phyloP scores from a whole-genome alignment of 2,329 filamentous ascomycete species.

The Esteya vermicola region DNA sequence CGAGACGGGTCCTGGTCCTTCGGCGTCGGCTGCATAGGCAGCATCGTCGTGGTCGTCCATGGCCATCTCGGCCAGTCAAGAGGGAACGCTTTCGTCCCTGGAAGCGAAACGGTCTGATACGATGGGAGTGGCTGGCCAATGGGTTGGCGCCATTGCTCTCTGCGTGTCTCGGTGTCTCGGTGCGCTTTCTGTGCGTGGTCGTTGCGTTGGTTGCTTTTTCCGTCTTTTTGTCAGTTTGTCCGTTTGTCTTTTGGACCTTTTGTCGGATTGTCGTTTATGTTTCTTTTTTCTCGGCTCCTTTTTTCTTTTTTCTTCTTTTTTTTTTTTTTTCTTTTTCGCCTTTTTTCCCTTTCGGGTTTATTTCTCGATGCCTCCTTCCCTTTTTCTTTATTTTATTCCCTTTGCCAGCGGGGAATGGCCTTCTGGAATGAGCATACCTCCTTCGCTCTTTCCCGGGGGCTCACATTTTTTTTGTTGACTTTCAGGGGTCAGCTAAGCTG shows the following conservation, averaged over 20 bases:
- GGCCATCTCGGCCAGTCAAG: neutral
- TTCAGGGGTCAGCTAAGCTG: too few species aligned
- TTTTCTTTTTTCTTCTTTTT: neutral
- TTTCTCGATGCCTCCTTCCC: too few species aligned
- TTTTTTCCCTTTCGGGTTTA: too few species aligned
- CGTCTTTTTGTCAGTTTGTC: neutral
- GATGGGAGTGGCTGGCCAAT: neutral
- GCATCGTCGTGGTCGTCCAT: conserved; percentile 13
- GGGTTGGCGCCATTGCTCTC: neutral
- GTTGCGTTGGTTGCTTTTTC: neutral
- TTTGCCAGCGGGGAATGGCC: too few species aligned
- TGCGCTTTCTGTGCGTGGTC: neutral
- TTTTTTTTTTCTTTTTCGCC: neutral
- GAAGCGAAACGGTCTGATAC: neutral
- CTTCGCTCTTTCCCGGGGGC: too few species aligned
- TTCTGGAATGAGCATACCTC: too few species aligned
- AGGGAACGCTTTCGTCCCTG: neutral
- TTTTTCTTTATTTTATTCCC: neutral
- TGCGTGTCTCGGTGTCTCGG: neutral
- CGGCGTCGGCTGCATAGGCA: conserved; percentile 12
- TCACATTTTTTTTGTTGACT: too few species aligned
- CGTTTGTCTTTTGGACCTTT: neutral
- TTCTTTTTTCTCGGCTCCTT: neutral
- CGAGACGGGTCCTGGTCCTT: conserved; percentile 6
- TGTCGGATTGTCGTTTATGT: neutral